A percentile compares a stretch with the other conserved stretches of the same genome.
Evolutionary conservation across 2,329 filamentous ascomycete species (phyloP).

Genomic region (Pyrenophora graminea): DNA sequence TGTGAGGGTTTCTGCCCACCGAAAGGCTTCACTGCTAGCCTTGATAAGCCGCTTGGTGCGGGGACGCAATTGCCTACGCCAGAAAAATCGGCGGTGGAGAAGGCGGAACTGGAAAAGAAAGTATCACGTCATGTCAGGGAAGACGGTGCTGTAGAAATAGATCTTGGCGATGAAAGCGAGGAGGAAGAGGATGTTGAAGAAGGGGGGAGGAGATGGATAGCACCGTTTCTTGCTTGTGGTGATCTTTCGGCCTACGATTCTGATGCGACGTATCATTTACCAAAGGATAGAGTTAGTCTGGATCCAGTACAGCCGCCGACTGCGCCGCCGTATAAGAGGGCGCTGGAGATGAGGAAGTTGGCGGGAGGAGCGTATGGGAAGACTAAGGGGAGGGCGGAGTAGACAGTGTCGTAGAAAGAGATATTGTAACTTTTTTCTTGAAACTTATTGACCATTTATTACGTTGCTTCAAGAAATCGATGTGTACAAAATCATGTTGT

Average conservation of each 20-base stretch:
- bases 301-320: slow-evolving; percentile 95
- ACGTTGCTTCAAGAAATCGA: too few species aligned
- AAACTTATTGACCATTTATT: too few species aligned
- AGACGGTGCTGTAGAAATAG: slow-evolving; percentile 55
- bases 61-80: slow-evolving; percentile 58
- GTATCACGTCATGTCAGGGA: slow-evolving; percentile 42
- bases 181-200: slow-evolving; percentile 46
- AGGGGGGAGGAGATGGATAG: slow-evolving; percentile 74
- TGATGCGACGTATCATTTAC: slow-evolving; percentile 89
- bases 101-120: slow-evolving; percentile 18
- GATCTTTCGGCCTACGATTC: slow-evolving; percentile 94
- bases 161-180: slow-evolving; percentile 50
- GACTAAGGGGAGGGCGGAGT: slow-evolving; percentile 53
- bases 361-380: slow-evolving; percentile 79
- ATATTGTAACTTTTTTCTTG: too few species aligned
- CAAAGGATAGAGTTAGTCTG: slow-evolving; percentile 81
- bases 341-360: slow-evolving; percentile 79
- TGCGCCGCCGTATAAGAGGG: slow-evolving; percentile 90
- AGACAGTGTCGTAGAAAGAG: neutral
- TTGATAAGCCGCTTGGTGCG: slow-evolving; percentile 74
- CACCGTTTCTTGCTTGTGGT: slow-evolving; percentile 95
- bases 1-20: slow-evolving; percentile 88
- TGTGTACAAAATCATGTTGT: too few species aligned
- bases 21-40: slow-evolving; percentile 71
- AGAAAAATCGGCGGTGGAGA: neutral